These are phyloP conservation scores for Phytophthora pistaciae DNA, from an alignment of 352 stramenopile genomes.

Conservation along the genomic window DNA sequence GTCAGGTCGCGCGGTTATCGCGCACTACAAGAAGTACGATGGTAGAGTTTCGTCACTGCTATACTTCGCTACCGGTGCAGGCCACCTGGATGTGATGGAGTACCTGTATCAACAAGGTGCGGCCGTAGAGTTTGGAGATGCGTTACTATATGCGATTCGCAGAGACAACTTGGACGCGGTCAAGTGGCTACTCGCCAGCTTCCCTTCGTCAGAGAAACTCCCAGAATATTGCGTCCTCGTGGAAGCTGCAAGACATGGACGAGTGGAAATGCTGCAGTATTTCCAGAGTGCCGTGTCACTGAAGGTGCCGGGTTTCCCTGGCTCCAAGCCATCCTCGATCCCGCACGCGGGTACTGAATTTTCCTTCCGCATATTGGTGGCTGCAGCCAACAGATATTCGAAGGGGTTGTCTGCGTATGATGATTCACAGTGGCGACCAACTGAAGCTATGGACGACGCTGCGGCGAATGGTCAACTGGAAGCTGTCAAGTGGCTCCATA, in stretches of 20 bases:
- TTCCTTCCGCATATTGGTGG: no score
- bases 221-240: neutral
- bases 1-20: no score
- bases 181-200: neutral
- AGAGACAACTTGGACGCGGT: neutral
- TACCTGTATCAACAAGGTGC: neutral
- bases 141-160: neutral
- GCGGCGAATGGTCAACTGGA: neutral
- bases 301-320: no score
- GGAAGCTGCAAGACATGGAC: neutral
- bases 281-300: neutral
- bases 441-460: neutral
- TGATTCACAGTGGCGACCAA: no score
- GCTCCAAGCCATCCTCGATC: no score
- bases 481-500: neutral
- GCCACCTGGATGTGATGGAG: neutral
- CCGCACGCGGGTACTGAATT: no score
- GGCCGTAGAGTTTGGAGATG: neutral
- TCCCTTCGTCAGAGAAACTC: neutral
- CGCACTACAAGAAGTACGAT: no score
- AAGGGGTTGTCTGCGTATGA: no score
- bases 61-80: no score
- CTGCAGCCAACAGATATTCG: no score
- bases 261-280: neutral
- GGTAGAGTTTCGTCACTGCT: no score